phyloP scores from a whole-genome alignment of 306 rosid species.

The Datisca glomerata region DNA sequence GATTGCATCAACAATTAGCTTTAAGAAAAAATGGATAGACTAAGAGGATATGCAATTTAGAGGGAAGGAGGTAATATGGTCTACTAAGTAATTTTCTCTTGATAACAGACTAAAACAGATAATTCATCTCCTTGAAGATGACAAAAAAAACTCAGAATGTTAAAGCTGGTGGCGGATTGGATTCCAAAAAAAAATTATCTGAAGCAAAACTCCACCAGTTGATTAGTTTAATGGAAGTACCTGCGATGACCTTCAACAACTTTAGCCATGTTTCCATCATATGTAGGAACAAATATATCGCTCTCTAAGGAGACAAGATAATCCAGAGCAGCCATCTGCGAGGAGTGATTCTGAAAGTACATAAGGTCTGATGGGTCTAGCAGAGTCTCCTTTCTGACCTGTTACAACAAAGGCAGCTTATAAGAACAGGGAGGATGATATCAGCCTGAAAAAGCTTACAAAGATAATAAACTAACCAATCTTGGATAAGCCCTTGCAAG shows the following conservation, averaged over 20 bases:
- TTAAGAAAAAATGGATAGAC: too few relatives aligned
- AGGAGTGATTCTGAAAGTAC: slow-evolving; percentile 59
- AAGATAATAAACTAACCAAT: slow-evolving; percentile 33
- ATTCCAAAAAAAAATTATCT: too few relatives aligned
- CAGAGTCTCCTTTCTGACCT: slow-evolving; percentile 79
- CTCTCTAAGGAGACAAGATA: slow-evolving; percentile 79
- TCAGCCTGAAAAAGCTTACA: neutral
- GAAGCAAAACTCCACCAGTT: too few relatives aligned
- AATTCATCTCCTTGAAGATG: neutral
- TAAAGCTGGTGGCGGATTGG: too few relatives aligned
- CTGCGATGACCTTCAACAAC: slow-evolving; percentile 85
- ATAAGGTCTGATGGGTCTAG: slow-evolving; percentile 47
- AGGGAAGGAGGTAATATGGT: too few relatives aligned
- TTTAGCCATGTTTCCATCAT: slow-evolving; percentile 87
- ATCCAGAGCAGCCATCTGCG: slow-evolving; percentile 90
- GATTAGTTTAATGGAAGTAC: too few relatives aligned
- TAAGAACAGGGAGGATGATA: slow-evolving; percentile 9
- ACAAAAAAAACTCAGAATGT: neutral
- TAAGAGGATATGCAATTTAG: too few relatives aligned
- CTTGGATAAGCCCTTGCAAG: slow-evolving; percentile 65
- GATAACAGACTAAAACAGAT: neutral
- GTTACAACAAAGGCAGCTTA: slow-evolving; percentile 11
- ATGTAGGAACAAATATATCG: slow-evolving; percentile 72
- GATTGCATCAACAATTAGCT: neutral
- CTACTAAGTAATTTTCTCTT: too few relatives aligned